Conservation (phyloP, 2,329 filamentous ascomycete genomes). For the Arthroderma sp. region DNA sequence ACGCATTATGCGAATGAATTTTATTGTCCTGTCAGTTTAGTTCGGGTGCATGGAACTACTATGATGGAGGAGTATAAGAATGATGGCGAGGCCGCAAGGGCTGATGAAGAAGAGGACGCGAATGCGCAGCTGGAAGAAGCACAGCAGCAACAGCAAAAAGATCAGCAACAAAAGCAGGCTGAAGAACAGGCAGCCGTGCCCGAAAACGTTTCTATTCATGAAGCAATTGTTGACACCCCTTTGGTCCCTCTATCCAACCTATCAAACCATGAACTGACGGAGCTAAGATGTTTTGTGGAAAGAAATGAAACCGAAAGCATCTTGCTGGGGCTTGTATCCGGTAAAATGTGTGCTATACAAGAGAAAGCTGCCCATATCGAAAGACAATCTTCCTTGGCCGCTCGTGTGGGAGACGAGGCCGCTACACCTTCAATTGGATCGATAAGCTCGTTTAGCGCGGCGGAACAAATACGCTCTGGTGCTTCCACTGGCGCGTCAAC, state of each 20-base stretch:
- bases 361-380: constrained; percentile 2
- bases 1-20: constrained; percentile 94
- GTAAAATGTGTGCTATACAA: constrained; percentile 11
- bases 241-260: neutral
- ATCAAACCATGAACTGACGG: constrained; percentile 7
- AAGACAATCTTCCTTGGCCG: neutral
- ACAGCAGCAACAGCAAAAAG: constrained; percentile 15
- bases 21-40: constrained; percentile 82
- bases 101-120: constrained; percentile 51
- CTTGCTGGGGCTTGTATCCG: constrained; percentile 7
- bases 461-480: neutral
- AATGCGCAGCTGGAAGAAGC: constrained; percentile 26
- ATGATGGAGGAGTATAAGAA: constrained; percentile 93
- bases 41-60: constrained; percentile 83
- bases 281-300: constrained; percentile 9
- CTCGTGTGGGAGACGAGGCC: neutral
- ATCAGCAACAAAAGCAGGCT: constrained; percentile 16
- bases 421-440: neutral
- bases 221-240: neutral
- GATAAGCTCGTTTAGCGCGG: neutral
- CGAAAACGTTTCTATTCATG: neutral
- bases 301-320: constrained; percentile 12
- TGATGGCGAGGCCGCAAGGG: constrained; percentile 56
- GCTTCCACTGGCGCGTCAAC: neutral
- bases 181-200: neutral